phyloP scores from a whole-genome alignment of 805 yeast species.

The Jamesozyma jinghongensis region DNA sequence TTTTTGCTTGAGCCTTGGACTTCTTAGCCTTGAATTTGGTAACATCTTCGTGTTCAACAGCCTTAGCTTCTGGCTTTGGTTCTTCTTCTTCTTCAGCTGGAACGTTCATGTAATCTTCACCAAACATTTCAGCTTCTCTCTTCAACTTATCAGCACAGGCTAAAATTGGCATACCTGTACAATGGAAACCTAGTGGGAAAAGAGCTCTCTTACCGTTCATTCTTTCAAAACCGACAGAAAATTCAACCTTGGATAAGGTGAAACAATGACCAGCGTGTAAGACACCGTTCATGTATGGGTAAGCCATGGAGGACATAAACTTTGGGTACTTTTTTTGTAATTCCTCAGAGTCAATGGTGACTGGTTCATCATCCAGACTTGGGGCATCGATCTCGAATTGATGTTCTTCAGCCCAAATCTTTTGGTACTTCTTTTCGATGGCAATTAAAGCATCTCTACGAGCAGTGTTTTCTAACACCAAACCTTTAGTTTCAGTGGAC shows the following conservation, averaged over 20 bases:
- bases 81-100: conserved; percentile 47
- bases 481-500: conserved; percentile 28
- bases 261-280: conserved; percentile 96
- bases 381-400: conserved; percentile 88
- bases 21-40: conserved; percentile 89
- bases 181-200: conserved; percentile 96
- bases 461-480: conserved; percentile 53
- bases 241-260: conserved; percentile 90
- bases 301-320: conserved; percentile 89
- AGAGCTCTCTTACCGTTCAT: conserved; percentile 88
- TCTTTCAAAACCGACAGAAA: conserved; percentile 86
- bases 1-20: conserved; percentile 88
- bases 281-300: conserved; percentile 98
- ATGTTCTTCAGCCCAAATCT: conserved; percentile 79
- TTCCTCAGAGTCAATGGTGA: conserved; percentile 51
- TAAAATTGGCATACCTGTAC: conserved; percentile 98
- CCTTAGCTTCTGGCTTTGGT: conserved; percentile 21
- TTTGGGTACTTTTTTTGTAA: conserved; percentile 76
- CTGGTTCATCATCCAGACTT: conserved; percentile 51
- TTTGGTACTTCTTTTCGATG: conserved; percentile 81
- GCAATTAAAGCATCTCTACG: conserved; percentile 91
- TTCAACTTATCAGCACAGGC: conserved; percentile 92
- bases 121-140: conserved; percentile 88
- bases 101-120: conserved; percentile 61
- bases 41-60: conserved; percentile 55